Evolutionary conservation across 164 flowering plant genomes (phyloP).

Genomic region (Piper betle): DNA sequence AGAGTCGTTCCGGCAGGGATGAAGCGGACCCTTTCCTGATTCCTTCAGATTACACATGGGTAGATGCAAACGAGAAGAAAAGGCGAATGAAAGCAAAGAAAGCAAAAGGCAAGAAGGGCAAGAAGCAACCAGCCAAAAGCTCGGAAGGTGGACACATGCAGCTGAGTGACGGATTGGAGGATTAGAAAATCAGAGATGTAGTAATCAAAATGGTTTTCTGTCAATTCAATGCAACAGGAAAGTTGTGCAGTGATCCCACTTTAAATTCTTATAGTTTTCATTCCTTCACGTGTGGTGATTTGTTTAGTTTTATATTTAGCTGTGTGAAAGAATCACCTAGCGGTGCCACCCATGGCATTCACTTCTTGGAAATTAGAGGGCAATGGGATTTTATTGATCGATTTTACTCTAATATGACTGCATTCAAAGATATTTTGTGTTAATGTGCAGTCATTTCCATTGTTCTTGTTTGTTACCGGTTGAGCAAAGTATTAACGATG

Average conservation of each 20-base stretch:
- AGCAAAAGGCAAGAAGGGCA: constrained; percentile 71
- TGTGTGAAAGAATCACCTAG: not conserved
- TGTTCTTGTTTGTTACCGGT: no score
- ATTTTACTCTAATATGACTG: not conserved
- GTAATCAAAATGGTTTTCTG: not conserved
- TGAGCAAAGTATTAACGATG: no score
- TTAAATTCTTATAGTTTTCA: not conserved
- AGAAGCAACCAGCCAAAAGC: constrained; percentile 33
- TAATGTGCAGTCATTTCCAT: not conserved
- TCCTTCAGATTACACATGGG: constrained; percentile 88
- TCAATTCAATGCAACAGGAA: not conserved
- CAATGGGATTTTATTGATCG: not conserved
- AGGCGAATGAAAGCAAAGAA: constrained; percentile 90
- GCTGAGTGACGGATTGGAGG: constrained; percentile 20
- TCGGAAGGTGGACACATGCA: constrained; percentile 18
- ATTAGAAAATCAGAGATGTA: not conserved
- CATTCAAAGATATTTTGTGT: not conserved
- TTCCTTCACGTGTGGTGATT: not conserved
- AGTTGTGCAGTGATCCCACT: not conserved
- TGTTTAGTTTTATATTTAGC: not conserved
- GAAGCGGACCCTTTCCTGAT: constrained; percentile 86
- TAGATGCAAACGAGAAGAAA: constrained; percentile 91
- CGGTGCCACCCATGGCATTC: not conserved
- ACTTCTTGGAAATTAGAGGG: not conserved
- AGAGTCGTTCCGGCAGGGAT: constrained; percentile 51